These are phyloP conservation scores for Nemophila menziesii DNA, from an alignment of 257 asterid genomes.

Conservation along the genomic window DNA sequence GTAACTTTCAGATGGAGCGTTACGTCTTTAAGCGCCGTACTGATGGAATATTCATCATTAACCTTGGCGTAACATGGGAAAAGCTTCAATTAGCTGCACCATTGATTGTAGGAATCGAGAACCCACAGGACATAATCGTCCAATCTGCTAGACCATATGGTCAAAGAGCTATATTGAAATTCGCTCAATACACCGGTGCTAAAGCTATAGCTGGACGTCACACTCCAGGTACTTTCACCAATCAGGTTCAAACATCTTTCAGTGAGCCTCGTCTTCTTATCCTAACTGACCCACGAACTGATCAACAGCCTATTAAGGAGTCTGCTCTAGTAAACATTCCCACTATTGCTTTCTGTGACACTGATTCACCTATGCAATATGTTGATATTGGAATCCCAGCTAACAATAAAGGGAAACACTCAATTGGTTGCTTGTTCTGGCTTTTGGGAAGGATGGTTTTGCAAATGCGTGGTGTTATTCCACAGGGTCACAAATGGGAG, in stretches of 20 bases:
- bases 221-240: constrained; percentile 34
- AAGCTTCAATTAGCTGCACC: constrained; percentile 30
- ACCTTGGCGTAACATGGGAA: constrained; percentile 29
- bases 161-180: constrained; percentile 33
- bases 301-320: constrained; percentile 34
- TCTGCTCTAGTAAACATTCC: constrained; percentile 28
- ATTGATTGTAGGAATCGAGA: constrained; percentile 35
- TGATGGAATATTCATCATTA: constrained; percentile 27
- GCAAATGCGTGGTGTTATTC: constrained; percentile 29
- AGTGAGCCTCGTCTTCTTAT: constrained; percentile 33
- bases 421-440: constrained; percentile 34
- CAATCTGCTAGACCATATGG: constrained; percentile 40
- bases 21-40: constrained; percentile 32
- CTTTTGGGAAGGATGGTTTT: constrained; percentile 30
- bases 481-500: constrained; percentile 33
- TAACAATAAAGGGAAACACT: constrained; percentile 31
- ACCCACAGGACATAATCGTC: constrained; percentile 30
- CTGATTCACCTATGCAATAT: constrained; percentile 28
- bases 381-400: constrained; percentile 36
- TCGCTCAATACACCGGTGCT: constrained; percentile 27
- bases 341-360: constrained; percentile 32
- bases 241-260: constrained; percentile 31
- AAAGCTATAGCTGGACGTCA: constrained; percentile 31
- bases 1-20: constrained; percentile 33
- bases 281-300: constrained; percentile 33